phyloP scores from a whole-genome alignment of 179 eudicot species.

The Carnegiea gigantea region DNA sequence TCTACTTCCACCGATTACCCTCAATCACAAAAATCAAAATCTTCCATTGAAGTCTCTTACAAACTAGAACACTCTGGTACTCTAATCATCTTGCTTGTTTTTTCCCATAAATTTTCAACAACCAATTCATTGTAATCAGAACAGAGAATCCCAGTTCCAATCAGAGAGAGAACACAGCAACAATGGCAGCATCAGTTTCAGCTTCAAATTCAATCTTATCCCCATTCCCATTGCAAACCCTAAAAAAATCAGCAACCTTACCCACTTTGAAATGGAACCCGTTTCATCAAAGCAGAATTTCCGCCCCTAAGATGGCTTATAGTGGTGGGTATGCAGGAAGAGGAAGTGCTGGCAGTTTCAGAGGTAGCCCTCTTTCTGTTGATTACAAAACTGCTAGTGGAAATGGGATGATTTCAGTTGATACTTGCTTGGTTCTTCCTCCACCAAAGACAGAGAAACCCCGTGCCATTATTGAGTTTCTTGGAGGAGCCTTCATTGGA shows the following conservation, averaged over 20 bases:
- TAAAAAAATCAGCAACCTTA: neutral
- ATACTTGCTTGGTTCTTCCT: conserved; percentile 75
- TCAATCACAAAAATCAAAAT: neutral
- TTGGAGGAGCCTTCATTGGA: conserved; percentile 98
- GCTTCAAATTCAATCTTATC: conserved; percentile 22
- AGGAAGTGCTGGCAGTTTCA: conserved; percentile 6
- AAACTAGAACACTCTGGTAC: neutral
- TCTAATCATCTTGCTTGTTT: neutral
- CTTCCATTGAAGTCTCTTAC: neutral
- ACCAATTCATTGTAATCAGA: neutral
- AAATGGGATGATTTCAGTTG: conserved; percentile 44
- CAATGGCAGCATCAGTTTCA: conserved; percentile 23
- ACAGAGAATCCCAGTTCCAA: neutral
- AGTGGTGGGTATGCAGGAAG: conserved; percentile 33
- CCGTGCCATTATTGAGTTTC: conserved; percentile 62
- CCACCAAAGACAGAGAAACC: conserved; percentile 66
- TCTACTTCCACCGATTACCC: neutral
- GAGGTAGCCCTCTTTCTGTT: conserved; percentile 17
- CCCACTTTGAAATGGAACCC: conserved; percentile 18
- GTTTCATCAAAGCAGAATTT: conserved; percentile 7
- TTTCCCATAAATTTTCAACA: neutral
- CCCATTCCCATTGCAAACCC: conserved; percentile 15
- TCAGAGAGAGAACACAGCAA: neutral
- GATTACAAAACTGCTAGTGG: conserved; percentile 12
- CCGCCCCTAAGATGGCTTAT: conserved; percentile 29